Percentiles rank a stretch among this genome's conserved stretches.
Evolutionary conservation across 1,284 basidiomycete species (phyloP).

Genomic region (Tilletia walkeri): DNA sequence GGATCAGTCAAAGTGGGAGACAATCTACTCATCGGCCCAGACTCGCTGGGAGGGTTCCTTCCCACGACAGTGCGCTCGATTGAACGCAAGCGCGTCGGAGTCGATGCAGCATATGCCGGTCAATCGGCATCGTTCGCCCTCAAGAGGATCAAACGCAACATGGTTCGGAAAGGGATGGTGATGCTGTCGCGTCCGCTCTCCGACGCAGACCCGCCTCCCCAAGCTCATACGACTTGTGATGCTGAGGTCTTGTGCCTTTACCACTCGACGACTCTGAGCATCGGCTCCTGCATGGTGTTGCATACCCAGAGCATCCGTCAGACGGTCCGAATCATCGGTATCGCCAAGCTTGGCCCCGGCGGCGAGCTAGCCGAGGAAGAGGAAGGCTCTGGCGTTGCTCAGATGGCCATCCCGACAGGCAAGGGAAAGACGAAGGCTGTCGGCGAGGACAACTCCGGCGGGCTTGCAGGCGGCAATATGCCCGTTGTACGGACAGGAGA

Average conservation of each 20-base stretch:
- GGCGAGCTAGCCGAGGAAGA: slow-evolving; percentile 18
- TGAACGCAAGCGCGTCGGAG: slow-evolving; percentile 85
- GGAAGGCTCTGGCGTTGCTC: background rate
- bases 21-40: slow-evolving; percentile 80
- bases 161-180: slow-evolving; percentile 78
- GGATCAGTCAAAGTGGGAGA: slow-evolving; percentile 60
- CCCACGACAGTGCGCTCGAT: slow-evolving; percentile 83
- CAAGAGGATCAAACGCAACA: slow-evolving; percentile 78
- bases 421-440: slow-evolving; percentile 1
- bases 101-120: slow-evolving; percentile 82
- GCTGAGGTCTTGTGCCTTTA: slow-evolving; percentile 54
- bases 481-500: slow-evolving; percentile 53
- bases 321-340: slow-evolving; percentile 49
- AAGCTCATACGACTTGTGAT: slow-evolving; percentile 47
- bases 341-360: slow-evolving; percentile 41
- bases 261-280: slow-evolving; percentile 49
- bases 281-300: slow-evolving; percentile 53
- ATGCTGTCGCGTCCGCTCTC: slow-evolving; percentile 59
- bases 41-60: slow-evolving; percentile 84
- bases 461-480: slow-evolving; percentile 7
- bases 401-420: background rate
- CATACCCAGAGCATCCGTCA: slow-evolving; percentile 52
- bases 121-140: slow-evolving; percentile 91
- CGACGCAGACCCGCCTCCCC: slow-evolving; percentile 31
- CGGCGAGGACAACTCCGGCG: background rate